These are phyloP conservation scores for Carex sylvatica DNA, from an alignment of 202 grass and related monocot genomes.

Conservation along the genomic window DNA sequence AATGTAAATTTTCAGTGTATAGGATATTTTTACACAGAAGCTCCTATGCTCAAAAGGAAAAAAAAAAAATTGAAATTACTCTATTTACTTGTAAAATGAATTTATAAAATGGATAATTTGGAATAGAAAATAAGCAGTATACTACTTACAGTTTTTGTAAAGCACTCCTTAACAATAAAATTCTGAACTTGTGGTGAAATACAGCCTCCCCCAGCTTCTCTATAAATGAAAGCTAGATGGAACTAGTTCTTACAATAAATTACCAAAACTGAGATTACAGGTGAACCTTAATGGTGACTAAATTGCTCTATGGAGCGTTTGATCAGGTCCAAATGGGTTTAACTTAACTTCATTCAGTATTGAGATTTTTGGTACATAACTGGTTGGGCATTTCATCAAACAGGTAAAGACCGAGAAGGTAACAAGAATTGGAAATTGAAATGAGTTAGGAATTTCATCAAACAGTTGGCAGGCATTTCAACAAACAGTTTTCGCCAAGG, in stretches of 20 bases:
- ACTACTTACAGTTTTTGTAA: conserved; percentile 42
- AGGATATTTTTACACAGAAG: background rate
- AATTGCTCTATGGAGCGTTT: background rate
- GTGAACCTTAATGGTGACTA: background rate
- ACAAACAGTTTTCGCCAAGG: background rate
- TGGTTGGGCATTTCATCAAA: background rate
- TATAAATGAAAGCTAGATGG: conserved; percentile 35
- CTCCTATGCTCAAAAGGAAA: background rate
- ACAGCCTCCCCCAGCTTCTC: conserved; percentile 72
- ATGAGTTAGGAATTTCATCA: background rate
- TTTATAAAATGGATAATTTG: background rate
- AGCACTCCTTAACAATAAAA: conserved; percentile 59
- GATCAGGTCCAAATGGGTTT: background rate
- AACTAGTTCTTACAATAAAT: background rate
- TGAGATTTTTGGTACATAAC: background rate
- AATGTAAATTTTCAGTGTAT: background rate
- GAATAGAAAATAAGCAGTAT: background rate
- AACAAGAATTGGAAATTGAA: background rate
- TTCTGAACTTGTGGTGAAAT: conserved; percentile 60
- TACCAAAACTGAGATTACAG: background rate
- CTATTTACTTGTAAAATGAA: background rate
- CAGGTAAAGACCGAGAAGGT: no score
- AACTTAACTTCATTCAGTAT: background rate
- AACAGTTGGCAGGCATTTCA: background rate
- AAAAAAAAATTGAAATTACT: background rate